These are phyloP conservation scores for Fusarium humuli DNA, from an alignment of 2,329 filamentous ascomycete genomes.

Conservation along the genomic window DNA sequence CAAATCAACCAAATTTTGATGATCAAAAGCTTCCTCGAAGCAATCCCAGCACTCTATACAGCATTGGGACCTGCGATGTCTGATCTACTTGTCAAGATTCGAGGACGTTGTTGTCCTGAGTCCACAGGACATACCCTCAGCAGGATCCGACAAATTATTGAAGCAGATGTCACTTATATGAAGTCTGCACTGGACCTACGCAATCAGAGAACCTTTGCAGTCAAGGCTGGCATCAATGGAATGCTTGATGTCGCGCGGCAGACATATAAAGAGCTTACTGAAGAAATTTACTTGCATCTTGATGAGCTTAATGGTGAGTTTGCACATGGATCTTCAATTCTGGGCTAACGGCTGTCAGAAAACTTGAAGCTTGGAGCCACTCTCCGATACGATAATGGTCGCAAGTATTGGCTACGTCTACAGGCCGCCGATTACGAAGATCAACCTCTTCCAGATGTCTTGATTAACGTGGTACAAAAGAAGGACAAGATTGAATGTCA, in stretches of 20 bases:
- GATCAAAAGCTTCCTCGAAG: slow-evolving; percentile 82
- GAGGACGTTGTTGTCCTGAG: slow-evolving; percentile 74
- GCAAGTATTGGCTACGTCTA: slow-evolving; percentile 84
- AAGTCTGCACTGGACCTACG: slow-evolving; percentile 84
- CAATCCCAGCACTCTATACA: slow-evolving; percentile 74
- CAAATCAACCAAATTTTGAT: slow-evolving; percentile 88
- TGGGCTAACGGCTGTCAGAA: slow-evolving; percentile 52
- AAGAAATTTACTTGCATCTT: slow-evolving; percentile 79
- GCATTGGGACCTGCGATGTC: slow-evolving; percentile 74
- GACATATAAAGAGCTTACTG: slow-evolving; percentile 88
- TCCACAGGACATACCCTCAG: slow-evolving; percentile 70
- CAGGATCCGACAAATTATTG: slow-evolving; percentile 77
- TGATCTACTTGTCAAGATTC: slow-evolving; percentile 73
- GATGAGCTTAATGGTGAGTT: slow-evolving; percentile 71
- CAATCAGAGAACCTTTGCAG: slow-evolving; percentile 90
- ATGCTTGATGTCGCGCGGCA: slow-evolving; percentile 89
- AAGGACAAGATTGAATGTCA: slow-evolving; percentile 87
- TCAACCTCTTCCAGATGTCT: slow-evolving; percentile 69
- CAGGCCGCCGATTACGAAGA: slow-evolving; percentile 71
- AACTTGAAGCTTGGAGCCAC: slow-evolving; percentile 70
- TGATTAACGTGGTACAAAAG: slow-evolving; percentile 81
- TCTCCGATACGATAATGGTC: slow-evolving; percentile 79
- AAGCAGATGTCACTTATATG: slow-evolving; percentile 83
- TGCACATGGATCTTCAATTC: not conserved
- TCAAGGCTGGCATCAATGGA: slow-evolving; percentile 86